Base-by-base conservation (phyloP, 2,329 filamentous ascomycete species). In the Madurella fahalii region DNA sequence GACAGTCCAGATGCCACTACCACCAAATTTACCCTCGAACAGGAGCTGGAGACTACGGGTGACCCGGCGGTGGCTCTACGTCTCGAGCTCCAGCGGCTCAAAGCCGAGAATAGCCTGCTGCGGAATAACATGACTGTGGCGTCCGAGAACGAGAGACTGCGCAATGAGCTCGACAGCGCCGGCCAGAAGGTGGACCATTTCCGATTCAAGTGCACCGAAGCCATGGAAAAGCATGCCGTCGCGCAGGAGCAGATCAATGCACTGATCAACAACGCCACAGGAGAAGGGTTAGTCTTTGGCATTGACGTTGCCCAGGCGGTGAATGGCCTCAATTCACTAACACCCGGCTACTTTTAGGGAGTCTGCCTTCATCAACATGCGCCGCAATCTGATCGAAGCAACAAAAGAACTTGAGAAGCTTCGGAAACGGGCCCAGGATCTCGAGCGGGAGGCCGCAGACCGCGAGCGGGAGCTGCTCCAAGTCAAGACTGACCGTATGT, bases 41-140 rank as follows among this genome's bases (percentile, higher is more conserved):
- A 85, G 56, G 83, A 86, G 66, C 73, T 86, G 4, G 77, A 81
- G 49, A 74, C 74, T 54, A 76, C 77, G 20, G 65, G 67, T 40
- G 71, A 72, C 55, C 70, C 73, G 5, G 68, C 70, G 12, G 62
- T 69, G 2, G 72, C 72, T 15, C 69, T 80, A 47, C 73, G 74
- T 11, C 67, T 82, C 16, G 79, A 83, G 63, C 65, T 83, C 18
- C 80, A 80, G 31, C 77, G 83, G 34, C 71, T 86, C 46, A 82
- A 80, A 64, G 79, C 83, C 5, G 84, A 86, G 67, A 85, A 84
- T 61, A 76, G 78, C 37, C 67, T 85, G 8, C 70, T 86, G 12
- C 78, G 78, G 56, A 79, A 75, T 57, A 81, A 76, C 47, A 72
- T 81, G 49, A 76, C 76, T 9, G 77, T 77, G 8, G 76, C 76